phyloP scores from a whole-genome alignment of 176 grass and related monocot genomes.

The sorghum (Sorghum bicolor) region Sorghum_bicolor_NCBIv3 NC_012874.2:59401001-59401500 shows the following conservation, averaged over 20 bases:
- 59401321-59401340: neutral
- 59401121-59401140: neutral
- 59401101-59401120: neutral
- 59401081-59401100: neutral
- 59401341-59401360: neutral
- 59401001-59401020: neutral
- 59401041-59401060: neutral
- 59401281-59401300: neutral
- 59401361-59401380: neutral
- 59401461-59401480: no score
- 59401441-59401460: no score
- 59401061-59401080: neutral
- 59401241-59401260: neutral
- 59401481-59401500: no score
- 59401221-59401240: neutral
- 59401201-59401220: neutral
- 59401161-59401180: neutral
- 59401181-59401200: neutral
- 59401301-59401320: neutral
- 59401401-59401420: neutral
- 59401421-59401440: no score
- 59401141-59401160: neutral
- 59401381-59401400: neutral
- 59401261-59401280: neutral
- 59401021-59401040: neutral